phyloP scores from a whole-genome alignment of 805 yeast species.

The Kodamaea fukazawae region DNA sequence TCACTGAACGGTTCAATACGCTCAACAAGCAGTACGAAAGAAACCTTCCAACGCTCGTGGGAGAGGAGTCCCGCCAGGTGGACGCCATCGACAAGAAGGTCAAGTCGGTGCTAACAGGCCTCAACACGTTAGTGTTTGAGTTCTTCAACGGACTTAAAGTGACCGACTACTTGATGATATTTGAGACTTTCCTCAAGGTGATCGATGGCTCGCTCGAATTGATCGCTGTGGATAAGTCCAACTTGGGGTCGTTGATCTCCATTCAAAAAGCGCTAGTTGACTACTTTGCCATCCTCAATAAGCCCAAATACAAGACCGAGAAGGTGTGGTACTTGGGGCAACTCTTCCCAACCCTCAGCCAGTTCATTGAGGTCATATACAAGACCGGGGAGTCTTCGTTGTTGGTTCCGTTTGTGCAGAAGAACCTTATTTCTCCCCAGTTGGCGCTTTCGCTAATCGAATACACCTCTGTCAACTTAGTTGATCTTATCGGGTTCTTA shows the following conservation, averaged over 20 bases:
- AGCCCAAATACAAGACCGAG: slow-evolving; percentile 10
- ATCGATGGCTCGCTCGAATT: slow-evolving; percentile 13
- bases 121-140: slow-evolving; percentile 1
- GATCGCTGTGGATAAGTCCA: slow-evolving; percentile 10
- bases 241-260: background rate
- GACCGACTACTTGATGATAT: slow-evolving; percentile 2
- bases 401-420: slow-evolving; percentile 14
- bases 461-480: slow-evolving; percentile 13
- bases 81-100: slow-evolving; percentile 6
- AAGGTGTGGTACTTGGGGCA: slow-evolving; percentile 3
- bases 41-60: slow-evolving; percentile 4
- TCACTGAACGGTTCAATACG: slow-evolving; percentile 8
- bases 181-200: slow-evolving; percentile 6
- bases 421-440: slow-evolving; percentile 18
- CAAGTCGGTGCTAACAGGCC: slow-evolving; percentile 7
- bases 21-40: slow-evolving; percentile 10
- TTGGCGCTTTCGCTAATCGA: slow-evolving; percentile 19
- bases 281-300: slow-evolving; percentile 9
- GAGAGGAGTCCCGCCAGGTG: slow-evolving; percentile 5
- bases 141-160: slow-evolving; percentile 3
- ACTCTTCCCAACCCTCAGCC: slow-evolving; percentile 16
- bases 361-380: slow-evolving; percentile 18
- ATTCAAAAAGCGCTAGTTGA: slow-evolving; percentile 8
- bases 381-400: slow-evolving; percentile 17
- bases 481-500: slow-evolving; percentile 23